These are phyloP conservation scores for Microstegium vimineum DNA, from an alignment of 176 grass and related monocot species.

Conservation along the genomic window DNA sequence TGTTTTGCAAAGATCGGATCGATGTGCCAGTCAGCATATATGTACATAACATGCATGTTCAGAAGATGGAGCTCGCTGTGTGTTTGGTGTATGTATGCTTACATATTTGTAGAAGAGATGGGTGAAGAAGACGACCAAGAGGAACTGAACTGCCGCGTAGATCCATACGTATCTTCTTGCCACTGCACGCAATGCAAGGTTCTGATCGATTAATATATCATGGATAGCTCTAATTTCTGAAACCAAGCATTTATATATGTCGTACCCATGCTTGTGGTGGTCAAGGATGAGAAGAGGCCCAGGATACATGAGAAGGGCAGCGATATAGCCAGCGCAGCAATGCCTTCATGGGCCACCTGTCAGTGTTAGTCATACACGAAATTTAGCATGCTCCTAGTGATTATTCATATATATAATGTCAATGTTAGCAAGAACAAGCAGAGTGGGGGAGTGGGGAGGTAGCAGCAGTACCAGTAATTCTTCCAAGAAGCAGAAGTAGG, in stretches of 20 bases:
- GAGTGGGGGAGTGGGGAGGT: neutral
- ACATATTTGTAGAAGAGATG: conserved; percentile 86
- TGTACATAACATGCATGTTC: neutral
- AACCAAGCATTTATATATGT: neutral
- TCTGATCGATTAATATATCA: neutral
- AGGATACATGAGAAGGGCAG: conserved; percentile 88
- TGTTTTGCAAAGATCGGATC: neutral
- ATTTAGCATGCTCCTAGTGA: neutral
- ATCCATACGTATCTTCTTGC: conserved; percentile 76
- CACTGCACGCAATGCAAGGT: conserved; percentile 30
- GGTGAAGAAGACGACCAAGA: conserved; percentile 77
- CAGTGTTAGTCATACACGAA: neutral
- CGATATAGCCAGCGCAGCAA: conserved; percentile 71
- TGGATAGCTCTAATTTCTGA: neutral
- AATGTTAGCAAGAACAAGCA: neutral
- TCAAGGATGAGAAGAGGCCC: conserved; percentile 76
- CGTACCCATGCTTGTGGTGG: conserved; percentile 72
- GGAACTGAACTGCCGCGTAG: conserved; percentile 59
- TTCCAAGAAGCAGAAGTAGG: conserved; percentile 96
- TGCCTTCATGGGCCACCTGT: conserved; percentile 53
- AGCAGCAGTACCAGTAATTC: conserved; percentile 60
- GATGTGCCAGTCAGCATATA: neutral
- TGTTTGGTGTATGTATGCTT: neutral
- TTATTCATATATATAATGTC: too few species aligned
- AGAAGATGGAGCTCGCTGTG: neutral